Evolutionary conservation across 2,329 filamentous ascomycete species (phyloP).

Genomic region (Trichoderma sp.): DNA sequence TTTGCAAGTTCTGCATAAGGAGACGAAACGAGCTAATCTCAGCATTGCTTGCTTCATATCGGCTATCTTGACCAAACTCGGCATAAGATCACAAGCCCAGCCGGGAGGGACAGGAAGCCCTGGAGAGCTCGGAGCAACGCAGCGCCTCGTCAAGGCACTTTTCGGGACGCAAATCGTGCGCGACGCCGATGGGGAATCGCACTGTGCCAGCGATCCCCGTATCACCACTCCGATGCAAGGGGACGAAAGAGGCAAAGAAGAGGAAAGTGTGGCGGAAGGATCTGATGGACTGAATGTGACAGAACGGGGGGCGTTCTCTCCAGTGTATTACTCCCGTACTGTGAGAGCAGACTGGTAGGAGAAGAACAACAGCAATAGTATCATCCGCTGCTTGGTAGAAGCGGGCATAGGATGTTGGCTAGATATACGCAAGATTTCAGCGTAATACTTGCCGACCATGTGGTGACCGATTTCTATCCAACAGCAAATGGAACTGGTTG

Average conservation of each 20-base stretch:
- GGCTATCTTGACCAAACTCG: slow-evolving; percentile 12
- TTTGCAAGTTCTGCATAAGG: slow-evolving; percentile 12
- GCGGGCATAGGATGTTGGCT: too few relatives aligned
- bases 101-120: slow-evolving; percentile 15
- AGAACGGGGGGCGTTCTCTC: too few relatives aligned
- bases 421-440: too few relatives aligned
- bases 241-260: not conserved
- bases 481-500: too few relatives aligned
- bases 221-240: not conserved
- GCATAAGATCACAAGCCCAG: slow-evolving; percentile 13
- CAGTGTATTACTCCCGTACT: too few relatives aligned
- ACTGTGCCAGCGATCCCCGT: not conserved
- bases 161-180: slow-evolving; percentile 15
- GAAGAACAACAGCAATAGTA: too few relatives aligned
- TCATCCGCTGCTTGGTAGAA: too few relatives aligned
- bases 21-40: slow-evolving; percentile 25
- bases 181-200: not conserved
- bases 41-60: slow-evolving; percentile 21
- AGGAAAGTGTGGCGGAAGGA: too few relatives aligned
- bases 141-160: not conserved
- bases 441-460: too few relatives aligned
- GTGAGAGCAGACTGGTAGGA: too few relatives aligned
- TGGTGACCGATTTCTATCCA: too few relatives aligned
- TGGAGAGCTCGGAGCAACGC: not conserved
- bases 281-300: too few relatives aligned